These are phyloP conservation scores for Cutaneotrichosporon daszewskae DNA, from an alignment of 1,284 basidiomycete genomes.

Conservation along the genomic window DNA sequence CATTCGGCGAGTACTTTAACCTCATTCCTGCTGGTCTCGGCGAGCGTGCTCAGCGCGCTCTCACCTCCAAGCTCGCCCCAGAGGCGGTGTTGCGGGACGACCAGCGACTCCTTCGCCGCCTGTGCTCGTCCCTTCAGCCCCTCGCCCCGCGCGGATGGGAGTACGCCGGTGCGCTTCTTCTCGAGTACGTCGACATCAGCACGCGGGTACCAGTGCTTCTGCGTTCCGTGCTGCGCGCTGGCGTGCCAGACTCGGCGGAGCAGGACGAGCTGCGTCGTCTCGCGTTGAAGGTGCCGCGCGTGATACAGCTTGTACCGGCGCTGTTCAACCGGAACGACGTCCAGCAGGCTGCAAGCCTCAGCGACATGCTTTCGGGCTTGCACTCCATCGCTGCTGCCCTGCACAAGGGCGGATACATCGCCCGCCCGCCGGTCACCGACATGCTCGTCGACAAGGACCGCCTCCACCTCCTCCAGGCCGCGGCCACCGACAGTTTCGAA, in stretches of 20 bases:
- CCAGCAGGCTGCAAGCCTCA: conserved; percentile 34
- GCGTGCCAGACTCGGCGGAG: conserved; percentile 43
- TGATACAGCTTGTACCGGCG: conserved; percentile 66
- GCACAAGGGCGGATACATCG: conserved; percentile 28
- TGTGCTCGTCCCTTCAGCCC: conserved; percentile 66
- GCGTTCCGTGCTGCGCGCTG: conserved; percentile 20
- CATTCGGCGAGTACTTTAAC: conserved; percentile 71
- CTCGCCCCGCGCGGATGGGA: conserved; percentile 67
- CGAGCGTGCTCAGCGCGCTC: conserved; percentile 72
- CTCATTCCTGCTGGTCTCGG: conserved; percentile 66
- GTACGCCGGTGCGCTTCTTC: conserved; percentile 58
- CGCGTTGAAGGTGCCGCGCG: conserved; percentile 57
- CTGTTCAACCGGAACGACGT: conserved; percentile 47
- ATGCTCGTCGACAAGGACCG: conserved; percentile 40
- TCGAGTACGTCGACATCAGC: conserved; percentile 37
- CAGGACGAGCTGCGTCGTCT: conserved; percentile 55
- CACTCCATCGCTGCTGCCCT: conserved; percentile 29
- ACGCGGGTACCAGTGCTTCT: conserved; percentile 32
- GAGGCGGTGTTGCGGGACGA: conserved; percentile 82
- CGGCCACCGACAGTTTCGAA: conserved; percentile 36
- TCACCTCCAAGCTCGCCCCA: conserved; percentile 75
- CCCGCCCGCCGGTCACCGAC: conserved; percentile 26
- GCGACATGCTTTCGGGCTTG: conserved; percentile 37
- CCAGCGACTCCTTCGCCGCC: conserved; percentile 60
- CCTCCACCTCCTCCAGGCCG: conserved; percentile 38